Conservation (phyloP, 2,329 filamentous ascomycete genomes). For the Daldinia sp. region DNA sequence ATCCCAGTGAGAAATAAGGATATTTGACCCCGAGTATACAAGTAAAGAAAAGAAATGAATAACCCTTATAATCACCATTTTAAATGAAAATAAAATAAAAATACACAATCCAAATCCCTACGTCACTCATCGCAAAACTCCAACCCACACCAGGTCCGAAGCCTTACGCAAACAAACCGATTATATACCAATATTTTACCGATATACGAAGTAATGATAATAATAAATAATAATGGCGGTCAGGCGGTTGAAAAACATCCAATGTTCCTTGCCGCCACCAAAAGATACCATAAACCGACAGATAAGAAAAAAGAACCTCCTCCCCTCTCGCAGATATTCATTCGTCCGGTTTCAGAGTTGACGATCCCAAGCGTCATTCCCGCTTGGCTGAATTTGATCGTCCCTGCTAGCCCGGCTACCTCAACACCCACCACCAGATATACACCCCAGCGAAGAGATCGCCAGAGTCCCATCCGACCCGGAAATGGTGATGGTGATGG, state of each 20-base stretch:
- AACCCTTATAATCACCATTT: too few species aligned
- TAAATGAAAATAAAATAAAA: too few species aligned
- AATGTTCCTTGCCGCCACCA: not conserved
- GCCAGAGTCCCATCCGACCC: slow-evolving; percentile 7
- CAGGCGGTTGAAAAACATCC: slow-evolving; percentile 4
- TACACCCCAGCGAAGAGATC: slow-evolving; percentile 11
- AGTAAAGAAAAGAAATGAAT: too few species aligned
- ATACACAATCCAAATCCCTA: too few species aligned
- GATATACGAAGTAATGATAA: too few species aligned
- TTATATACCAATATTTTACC: too few species aligned
- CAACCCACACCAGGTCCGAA: too few species aligned
- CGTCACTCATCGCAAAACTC: too few species aligned
- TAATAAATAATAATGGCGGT: slow-evolving; percentile 1
- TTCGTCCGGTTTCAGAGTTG: slow-evolving; percentile 30
- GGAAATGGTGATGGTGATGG: not conserved
- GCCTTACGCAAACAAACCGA: too few species aligned
- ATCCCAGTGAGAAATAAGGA: too few species aligned
- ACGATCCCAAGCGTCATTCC: slow-evolving; percentile 30
- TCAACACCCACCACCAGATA: not conserved
- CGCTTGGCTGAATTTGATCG: slow-evolving; percentile 15
- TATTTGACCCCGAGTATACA: too few species aligned
- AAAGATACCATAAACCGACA: not conserved
- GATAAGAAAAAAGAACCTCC: not conserved
- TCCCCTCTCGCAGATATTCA: slow-evolving; percentile 12
- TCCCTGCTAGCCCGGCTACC: slow-evolving; percentile 4